A percentile compares a stretch with the other conserved stretches of the same genome.
phyloP scores from a whole-genome alignment of 345 rosid species.

The Citrus inodora region DNA sequence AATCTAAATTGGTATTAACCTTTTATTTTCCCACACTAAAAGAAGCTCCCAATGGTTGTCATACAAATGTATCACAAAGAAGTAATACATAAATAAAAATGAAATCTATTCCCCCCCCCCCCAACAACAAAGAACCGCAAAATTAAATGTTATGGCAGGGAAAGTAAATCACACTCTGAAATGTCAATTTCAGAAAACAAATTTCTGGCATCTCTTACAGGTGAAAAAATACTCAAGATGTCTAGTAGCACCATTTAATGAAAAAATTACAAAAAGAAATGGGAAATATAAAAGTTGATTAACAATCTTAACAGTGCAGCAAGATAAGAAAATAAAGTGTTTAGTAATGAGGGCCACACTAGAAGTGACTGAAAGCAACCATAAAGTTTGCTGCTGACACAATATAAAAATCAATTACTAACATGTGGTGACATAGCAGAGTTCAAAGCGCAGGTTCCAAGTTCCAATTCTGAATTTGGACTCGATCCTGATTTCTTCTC shows the following conservation, averaged over 20 bases:
- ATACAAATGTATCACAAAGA: not conserved
- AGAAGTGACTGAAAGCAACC: not conserved
- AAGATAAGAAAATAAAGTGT: not conserved
- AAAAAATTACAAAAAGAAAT: too few species aligned
- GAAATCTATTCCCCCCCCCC: not conserved
- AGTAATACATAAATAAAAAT: not conserved
- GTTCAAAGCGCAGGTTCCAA: conserved; percentile 32
- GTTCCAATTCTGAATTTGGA: conserved; percentile 47
- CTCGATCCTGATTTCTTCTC: conserved; percentile 66
- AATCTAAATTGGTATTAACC: not conserved
- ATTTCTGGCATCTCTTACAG: not conserved
- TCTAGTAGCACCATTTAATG: not conserved
- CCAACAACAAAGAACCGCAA: not conserved
- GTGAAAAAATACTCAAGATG: not conserved
- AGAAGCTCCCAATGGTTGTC: not conserved
- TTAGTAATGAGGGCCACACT: not conserved
- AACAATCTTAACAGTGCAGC: not conserved
- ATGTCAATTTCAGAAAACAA: conserved; percentile 2
- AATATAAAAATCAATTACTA: conserved; percentile 28
- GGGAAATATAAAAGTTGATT: not conserved
- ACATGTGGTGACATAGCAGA: conserved; percentile 33
- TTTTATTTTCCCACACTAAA: not conserved
- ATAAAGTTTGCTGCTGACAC: not conserved
- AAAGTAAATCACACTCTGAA: not conserved
- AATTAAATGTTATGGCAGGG: not conserved